These are phyloP conservation scores for Staphylotrichum tortipilum DNA, from an alignment of 495 filamentous ascomycete species.

Conservation along the genomic window DNA sequence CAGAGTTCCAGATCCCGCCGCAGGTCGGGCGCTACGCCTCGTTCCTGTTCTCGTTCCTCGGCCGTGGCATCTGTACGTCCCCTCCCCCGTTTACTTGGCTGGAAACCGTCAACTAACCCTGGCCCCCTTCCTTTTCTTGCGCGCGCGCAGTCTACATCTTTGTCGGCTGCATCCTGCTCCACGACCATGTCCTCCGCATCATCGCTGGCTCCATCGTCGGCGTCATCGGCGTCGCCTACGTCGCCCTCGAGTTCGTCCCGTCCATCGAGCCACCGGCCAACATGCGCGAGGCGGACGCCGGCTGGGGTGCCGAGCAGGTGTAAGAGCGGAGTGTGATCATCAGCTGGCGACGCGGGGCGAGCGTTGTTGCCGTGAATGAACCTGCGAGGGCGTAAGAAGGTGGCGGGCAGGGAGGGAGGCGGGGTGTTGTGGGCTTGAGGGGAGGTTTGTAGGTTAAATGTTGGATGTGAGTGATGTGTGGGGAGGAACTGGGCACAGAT, in stretches of 20 bases:
- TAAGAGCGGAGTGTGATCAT: slow-evolving; percentile 39
- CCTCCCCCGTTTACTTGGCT: neutral
- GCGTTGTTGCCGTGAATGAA: too few relatives aligned
- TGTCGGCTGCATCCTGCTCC: slow-evolving; percentile 73
- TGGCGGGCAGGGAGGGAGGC: too few relatives aligned
- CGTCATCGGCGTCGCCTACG: slow-evolving; percentile 68
- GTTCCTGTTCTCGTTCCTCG: slow-evolving; percentile 96
- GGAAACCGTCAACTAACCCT: neutral
- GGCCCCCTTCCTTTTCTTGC: too few relatives aligned
- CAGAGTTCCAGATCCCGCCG: slow-evolving; percentile 89
- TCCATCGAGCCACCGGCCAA: slow-evolving; percentile 95
- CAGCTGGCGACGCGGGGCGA: too few relatives aligned
- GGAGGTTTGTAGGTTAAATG: too few relatives aligned
- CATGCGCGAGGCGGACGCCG: slow-evolving; percentile 84
- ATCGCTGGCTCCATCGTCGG: slow-evolving; percentile 67
- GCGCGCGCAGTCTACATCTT: slow-evolving; percentile 93
- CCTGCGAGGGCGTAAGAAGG: too few relatives aligned
- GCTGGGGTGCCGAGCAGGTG: slow-evolving; percentile 88
- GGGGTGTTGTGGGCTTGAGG: too few relatives aligned
- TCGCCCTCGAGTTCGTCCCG: slow-evolving; percentile 84
- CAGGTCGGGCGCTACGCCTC: slow-evolving; percentile 88
- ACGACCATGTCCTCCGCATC: slow-evolving; percentile 45
- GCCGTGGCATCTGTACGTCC: slow-evolving; percentile 83
- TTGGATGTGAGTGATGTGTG: too few relatives aligned
- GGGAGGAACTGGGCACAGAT: too few relatives aligned